Evolutionary conservation across 2,329 filamentous ascomycete species (phyloP), one percentile per base, ranked within the genome.

Genomic region (Verticillium alfalfae): DNA sequence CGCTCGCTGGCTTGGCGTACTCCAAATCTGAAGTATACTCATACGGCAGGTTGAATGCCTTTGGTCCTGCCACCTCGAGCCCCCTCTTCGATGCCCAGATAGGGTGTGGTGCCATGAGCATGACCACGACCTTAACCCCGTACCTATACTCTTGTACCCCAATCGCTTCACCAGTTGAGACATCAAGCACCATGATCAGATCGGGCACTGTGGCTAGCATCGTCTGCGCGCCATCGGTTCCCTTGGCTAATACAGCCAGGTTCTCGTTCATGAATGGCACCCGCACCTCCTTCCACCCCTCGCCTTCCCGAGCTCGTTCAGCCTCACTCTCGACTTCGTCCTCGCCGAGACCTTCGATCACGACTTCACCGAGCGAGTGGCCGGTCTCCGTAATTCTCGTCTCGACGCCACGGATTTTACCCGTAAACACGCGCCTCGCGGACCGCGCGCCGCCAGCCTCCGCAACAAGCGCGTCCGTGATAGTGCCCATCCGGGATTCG

Each of bases 301-400:
- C 71, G 62, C 45, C 63, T 61, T 54, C 67, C 71, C 57, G 71
- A 73, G 59, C 68, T 60, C 64, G 79, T 71, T 57, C 71, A 73
- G 61, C 57, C 60, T 57, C 67, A 10, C 49, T 64, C 63, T 67
- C 72, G 62, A 62, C 71, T 63, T 66, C 81, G 72, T 56, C 70
- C 72, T 66, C 79, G 69, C 63, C 74, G 70, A 59, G 75, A 71
- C 63, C 76, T 73, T 60, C 73, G 70, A 70, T 78, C 68, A 60
- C 75, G 69, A 73, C 78, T 74, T 72, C 66, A 15, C 75, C 77
- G 52, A 81, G 65, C 9, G 75, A 67, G 41, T 79, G 70, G 58
- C 81, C 80, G 16, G 79, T 79, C 2, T 70, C 71, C 18, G 76
- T 71, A 58, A 81, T 78, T 62, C 79, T 79, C 13, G 79, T 78